Evolutionary conservation across 2,329 filamentous ascomycete genomes (phyloP).

Genomic region (Aspergillus brasiliensis): DNA sequence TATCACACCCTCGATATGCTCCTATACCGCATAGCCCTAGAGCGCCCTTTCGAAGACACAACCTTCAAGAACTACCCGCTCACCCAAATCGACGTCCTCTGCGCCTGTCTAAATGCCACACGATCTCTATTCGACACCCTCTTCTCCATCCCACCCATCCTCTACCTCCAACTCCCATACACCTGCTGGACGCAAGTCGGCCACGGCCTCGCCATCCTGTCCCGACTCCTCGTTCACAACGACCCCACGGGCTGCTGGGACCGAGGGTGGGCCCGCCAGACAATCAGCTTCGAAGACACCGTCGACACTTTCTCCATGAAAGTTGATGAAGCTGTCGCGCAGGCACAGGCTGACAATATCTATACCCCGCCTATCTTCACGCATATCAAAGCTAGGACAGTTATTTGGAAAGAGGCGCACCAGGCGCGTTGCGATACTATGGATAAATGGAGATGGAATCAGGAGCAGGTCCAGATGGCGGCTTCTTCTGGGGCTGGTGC

Average conservation of each 20-base stretch:
- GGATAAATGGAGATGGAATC: neutral
- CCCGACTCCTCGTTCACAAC: constrained; percentile 27
- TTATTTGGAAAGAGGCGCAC: neutral
- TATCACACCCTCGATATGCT: constrained; percentile 29
- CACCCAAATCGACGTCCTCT: constrained; percentile 47
- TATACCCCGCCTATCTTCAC: neutral
- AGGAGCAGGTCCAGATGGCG: neutral
- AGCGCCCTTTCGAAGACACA: constrained; percentile 43
- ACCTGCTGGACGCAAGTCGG: constrained; percentile 48
- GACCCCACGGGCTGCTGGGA: constrained; percentile 28
- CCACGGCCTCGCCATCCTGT: constrained; percentile 41
- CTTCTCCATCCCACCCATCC: constrained; percentile 46
- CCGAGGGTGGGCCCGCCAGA: constrained; percentile 22
- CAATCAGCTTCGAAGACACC: constrained; percentile 23
- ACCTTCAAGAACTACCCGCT: constrained; percentile 31
- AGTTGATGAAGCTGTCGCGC: constrained; percentile 18
- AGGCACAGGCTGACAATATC: neutral
- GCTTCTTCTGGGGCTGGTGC: neutral
- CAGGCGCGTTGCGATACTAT: neutral
- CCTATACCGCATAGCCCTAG: constrained; percentile 27
- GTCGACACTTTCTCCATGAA: constrained; percentile 21
- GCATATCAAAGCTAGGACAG: neutral
- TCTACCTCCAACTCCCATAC: constrained; percentile 53
- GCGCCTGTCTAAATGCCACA: constrained; percentile 52
- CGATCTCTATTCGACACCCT: constrained; percentile 55